Evolutionary conservation across 352 stramenopile genomes (phyloP), one percentile per base, ranked within the genome.

Genomic region (Pythium chondricola): DNA sequence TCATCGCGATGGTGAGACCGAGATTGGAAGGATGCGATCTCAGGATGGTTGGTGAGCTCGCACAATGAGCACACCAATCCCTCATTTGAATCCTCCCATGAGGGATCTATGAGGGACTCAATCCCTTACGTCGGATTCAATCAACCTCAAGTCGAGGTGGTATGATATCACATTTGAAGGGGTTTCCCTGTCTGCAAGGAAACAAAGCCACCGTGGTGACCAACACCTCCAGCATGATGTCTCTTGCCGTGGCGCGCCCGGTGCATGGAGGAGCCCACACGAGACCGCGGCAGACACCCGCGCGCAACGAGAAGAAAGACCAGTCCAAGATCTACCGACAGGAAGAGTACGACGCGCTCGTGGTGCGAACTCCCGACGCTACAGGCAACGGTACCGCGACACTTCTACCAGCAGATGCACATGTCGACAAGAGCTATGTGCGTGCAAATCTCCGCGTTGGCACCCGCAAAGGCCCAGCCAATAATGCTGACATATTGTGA

Each of bases 341-440:
- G 10, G 36, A 35, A 26, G 13, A 51, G 9, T 56, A 20, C 6
- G 43, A 44, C n/a, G 43, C 8, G 33, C 48, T 38, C 1, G 6
- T 48, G 17, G 18, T 21, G 43, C 48, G 56, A 21, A 54, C 58
- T 27, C 21, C 31, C 6, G 29, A 18, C 38, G 56, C 56, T 2
- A 57, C 35, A 25, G 33, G n/a, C n/a, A 6, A 24, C n/a, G 56
- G 48, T 38, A 27, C 47, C 11, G 48, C 37, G 27, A 50, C 43
- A 1, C 2, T 54, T 35, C 33, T 63, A 27, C 16, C 41, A 8
- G 11, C 22, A 2, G 43, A 40, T 37, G 22, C 27, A 17, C 25
- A 41, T 9, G 30, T 63, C 10, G 48, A 57, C 56, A 63, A 63
- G 48, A 43, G 32, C 21, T 54, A 47, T 35, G 56, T 63, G 31